Conservation (phyloP, 2,329 filamentous ascomycete genomes). For the Pseudogymnoascus sp. region DNA sequence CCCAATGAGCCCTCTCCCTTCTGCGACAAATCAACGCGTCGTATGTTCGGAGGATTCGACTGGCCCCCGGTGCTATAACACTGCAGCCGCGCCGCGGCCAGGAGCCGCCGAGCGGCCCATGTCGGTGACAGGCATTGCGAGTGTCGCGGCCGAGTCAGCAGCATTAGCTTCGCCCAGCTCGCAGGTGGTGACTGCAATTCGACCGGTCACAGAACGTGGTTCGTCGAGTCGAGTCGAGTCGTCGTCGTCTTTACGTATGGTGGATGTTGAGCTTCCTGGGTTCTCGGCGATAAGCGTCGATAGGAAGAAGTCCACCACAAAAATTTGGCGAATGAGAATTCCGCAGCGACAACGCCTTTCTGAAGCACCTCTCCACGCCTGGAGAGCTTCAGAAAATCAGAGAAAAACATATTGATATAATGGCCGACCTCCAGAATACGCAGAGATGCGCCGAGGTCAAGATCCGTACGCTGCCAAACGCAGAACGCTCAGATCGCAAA, state of each 20-base stretch:
- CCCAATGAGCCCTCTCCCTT: neutral
- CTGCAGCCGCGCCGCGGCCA: conserved; percentile 4
- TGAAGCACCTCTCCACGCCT: neutral
- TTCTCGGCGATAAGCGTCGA: conserved; percentile 4
- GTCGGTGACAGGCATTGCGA: conserved; percentile 36
- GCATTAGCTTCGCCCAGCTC: conserved; percentile 33
- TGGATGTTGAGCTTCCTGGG: neutral
- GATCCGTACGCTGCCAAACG: conserved; percentile 22
- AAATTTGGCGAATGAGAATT: conserved; percentile 6
- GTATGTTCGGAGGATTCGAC: neutral
- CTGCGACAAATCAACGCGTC: neutral
- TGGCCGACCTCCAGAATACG: conserved; percentile 18
- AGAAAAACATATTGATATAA: conserved; percentile 9
- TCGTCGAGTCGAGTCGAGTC: neutral
- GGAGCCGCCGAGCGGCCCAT: conserved; percentile 32
- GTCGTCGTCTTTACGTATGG: neutral
- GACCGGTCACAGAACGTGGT: neutral
- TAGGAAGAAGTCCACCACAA: conserved; percentile 5
- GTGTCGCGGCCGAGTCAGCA: conserved; percentile 34
- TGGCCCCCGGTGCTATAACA: neutral
- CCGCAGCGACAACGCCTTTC: neutral
- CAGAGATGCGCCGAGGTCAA: conserved; percentile 28
- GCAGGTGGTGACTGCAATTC: conserved; percentile 21
- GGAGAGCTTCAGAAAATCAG: neutral
- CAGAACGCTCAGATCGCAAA: conserved; percentile 27